A percentile compares a stretch with the other conserved stretches of the same genome.
Conservation (phyloP, 176 grass and related monocot species). For the Eleusine indica region DNA sequence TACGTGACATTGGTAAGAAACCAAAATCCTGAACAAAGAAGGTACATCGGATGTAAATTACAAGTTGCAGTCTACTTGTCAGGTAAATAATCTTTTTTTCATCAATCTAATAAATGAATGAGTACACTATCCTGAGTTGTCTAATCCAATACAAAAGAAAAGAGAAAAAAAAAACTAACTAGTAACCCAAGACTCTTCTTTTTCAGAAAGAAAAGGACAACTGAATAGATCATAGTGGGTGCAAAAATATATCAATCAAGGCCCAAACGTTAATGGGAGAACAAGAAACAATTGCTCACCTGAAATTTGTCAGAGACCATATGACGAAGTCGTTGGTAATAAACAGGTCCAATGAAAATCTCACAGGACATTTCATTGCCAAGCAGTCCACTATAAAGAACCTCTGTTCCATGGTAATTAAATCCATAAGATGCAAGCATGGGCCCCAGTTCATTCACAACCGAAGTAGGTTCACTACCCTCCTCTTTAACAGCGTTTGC, state of each 20-base stretch:
- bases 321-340: constrained; percentile 97
- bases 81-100: not conserved
- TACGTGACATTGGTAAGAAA: not conserved
- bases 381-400: constrained; percentile 87
- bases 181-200: not conserved
- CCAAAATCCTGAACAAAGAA: not conserved
- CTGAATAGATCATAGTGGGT: not conserved
- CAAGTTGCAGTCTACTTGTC: not conserved
- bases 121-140: not conserved
- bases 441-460: constrained; percentile 81
- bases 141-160: not conserved
- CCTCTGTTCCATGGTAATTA: constrained; percentile 83
- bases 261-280: not conserved
- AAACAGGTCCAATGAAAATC: constrained; percentile 97
- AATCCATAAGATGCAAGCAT: constrained; percentile 80
- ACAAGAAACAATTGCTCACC: constrained; percentile 43
- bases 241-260: not conserved
- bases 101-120: not conserved
- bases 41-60: not conserved
- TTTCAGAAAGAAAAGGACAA: not conserved
- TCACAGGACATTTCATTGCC: constrained; percentile 75
- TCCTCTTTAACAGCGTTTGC: constrained; percentile 57
- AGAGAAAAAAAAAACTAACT: not conserved
- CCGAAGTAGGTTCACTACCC: constrained; percentile 40
- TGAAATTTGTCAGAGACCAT: constrained; percentile 99